A percentile compares a stretch with the other conserved stretches of the same genome.
Conservation (phyloP, 768 basidiomycete species). For the Tylopilus rubrobrunneus region DNA sequence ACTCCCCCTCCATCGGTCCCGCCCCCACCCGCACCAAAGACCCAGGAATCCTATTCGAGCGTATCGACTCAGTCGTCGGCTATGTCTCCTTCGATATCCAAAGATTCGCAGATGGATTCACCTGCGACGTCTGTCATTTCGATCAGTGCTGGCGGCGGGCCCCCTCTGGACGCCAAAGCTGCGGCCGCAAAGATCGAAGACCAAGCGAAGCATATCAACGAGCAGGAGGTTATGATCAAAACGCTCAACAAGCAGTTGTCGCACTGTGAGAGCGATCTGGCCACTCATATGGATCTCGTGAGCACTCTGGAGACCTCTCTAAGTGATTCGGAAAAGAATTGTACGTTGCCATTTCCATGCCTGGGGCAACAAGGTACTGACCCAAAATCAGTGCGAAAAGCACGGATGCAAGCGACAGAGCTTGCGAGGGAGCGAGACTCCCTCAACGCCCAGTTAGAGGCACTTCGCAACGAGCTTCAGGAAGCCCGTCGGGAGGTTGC, state of each 20-base stretch:
- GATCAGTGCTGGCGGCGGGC: constrained; percentile 32
- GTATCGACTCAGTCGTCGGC: constrained; percentile 61
- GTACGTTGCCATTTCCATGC: constrained; percentile 45
- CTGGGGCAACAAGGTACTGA: constrained; percentile 3
- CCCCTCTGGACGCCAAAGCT: constrained; percentile 51
- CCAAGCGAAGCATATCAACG: constrained; percentile 70
- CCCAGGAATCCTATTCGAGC: constrained; percentile 49
- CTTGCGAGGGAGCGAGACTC: constrained; percentile 82
- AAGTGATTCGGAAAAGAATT: constrained; percentile 89
- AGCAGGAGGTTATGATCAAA: constrained; percentile 89
- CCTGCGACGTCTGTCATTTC: constrained; percentile 58
- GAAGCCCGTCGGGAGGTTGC: constrained; percentile 80
- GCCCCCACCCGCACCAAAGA: constrained; percentile 74
- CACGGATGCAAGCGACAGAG: constrained; percentile 91
- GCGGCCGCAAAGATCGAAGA: constrained; percentile 58
- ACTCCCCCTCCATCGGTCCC: constrained; percentile 79
- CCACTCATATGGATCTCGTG: constrained; percentile 89
- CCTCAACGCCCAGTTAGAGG: constrained; percentile 59
- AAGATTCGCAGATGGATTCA: constrained; percentile 68
- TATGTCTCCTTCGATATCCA: constrained; percentile 54
- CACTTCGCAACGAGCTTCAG: constrained; percentile 66
- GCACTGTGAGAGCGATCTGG: constrained; percentile 90
- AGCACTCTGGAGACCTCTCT: constrained; percentile 79
- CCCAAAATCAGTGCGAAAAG: constrained; percentile 69
- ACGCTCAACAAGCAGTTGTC: constrained; percentile 89